Percentiles rank a stretch among this genome's conserved stretches.
Evolutionary conservation across 805 yeast species (phyloP).

Genomic region (Saturnispora gosingensis): DNA sequence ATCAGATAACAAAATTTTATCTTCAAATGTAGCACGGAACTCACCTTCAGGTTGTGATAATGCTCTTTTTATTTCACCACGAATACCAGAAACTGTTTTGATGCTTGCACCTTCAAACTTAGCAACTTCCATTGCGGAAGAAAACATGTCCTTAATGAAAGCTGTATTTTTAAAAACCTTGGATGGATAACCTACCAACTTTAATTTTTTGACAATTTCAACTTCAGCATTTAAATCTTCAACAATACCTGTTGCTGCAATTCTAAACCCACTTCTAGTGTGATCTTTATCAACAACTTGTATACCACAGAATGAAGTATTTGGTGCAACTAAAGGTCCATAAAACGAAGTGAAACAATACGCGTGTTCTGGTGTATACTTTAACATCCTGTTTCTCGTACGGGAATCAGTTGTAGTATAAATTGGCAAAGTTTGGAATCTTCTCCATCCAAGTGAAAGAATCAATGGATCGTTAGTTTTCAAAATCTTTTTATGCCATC

Average conservation of each 20-base stretch:
- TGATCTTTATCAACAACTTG: conserved; percentile 76
- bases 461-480: conserved; percentile 94
- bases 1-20: conserved; percentile 84
- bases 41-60: conserved; percentile 90
- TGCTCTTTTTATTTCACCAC: conserved; percentile 97
- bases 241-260: conserved; percentile 94
- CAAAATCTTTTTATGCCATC: conserved; percentile 96
- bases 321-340: conserved; percentile 96
- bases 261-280: conserved; percentile 85
- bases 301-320: conserved; percentile 94
- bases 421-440: conserved; percentile 93
- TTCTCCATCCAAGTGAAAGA: conserved; percentile 92
- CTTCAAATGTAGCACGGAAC: conserved; percentile 95
- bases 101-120: conserved; percentile 97
- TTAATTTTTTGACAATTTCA: conserved; percentile 92
- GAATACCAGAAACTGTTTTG: conserved; percentile 91
- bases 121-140: conserved; percentile 87
- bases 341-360: conserved; percentile 93
- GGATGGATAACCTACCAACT: conserved; percentile 89
- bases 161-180: conserved; percentile 95
- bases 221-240: conserved; percentile 84
- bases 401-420: conserved; percentile 96
- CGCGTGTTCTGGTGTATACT: conserved; percentile 97
- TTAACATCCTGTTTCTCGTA: conserved; percentile 95
- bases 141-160: conserved; percentile 93